phyloP scores from a whole-genome alignment of 1,139 yeast species.

The Yamadazyma atlantica region DNA sequence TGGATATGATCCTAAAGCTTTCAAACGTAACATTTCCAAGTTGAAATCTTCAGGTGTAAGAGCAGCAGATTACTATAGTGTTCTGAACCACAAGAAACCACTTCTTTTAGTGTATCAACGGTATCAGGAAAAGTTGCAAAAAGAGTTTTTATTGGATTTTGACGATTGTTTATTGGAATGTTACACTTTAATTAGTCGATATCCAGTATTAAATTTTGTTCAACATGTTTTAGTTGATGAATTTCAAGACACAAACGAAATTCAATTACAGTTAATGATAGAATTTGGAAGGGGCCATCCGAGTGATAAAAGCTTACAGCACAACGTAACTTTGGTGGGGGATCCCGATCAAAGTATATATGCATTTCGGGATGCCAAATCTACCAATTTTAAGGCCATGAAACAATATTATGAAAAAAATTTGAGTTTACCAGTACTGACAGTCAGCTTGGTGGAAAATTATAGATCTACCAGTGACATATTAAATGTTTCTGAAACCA shows the following conservation, averaged over 20 bases:
- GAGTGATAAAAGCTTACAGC: constrained; percentile 18
- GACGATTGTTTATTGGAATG: constrained; percentile 76
- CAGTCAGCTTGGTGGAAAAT: constrained; percentile 59
- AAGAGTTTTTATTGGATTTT: constrained; percentile 60
- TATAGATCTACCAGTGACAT: constrained; percentile 79
- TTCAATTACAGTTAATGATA: constrained; percentile 70
- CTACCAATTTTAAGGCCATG: constrained; percentile 67
- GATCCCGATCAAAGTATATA: constrained; percentile 97
- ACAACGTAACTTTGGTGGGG: constrained; percentile 82
- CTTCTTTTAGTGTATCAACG: constrained; percentile 39
- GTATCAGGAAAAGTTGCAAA: constrained; percentile 51
- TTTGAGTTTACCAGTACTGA: constrained; percentile 19
- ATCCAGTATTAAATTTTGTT: constrained; percentile 48
- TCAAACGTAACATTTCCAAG: constrained; percentile 49
- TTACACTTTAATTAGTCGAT: constrained; percentile 43
- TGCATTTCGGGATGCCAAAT: constrained; percentile 79
- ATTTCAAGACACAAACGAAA: constrained; percentile 84
- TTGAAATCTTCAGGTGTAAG: constrained; percentile 50
- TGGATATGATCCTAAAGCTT: constrained; percentile 35
- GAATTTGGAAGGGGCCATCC: constrained; percentile 50
- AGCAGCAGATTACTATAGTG: constrained; percentile 32
- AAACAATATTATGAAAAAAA: constrained; percentile 35
- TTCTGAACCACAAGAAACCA: constrained; percentile 6
- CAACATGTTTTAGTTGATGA: constrained; percentile 87
- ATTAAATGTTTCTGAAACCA: constrained; percentile 58